A percentile compares a stretch with the other conserved stretches of the same genome.
Conservation (phyloP, 192 early-diverging fungal genomes). For the Linnemannia exigua region DNA sequence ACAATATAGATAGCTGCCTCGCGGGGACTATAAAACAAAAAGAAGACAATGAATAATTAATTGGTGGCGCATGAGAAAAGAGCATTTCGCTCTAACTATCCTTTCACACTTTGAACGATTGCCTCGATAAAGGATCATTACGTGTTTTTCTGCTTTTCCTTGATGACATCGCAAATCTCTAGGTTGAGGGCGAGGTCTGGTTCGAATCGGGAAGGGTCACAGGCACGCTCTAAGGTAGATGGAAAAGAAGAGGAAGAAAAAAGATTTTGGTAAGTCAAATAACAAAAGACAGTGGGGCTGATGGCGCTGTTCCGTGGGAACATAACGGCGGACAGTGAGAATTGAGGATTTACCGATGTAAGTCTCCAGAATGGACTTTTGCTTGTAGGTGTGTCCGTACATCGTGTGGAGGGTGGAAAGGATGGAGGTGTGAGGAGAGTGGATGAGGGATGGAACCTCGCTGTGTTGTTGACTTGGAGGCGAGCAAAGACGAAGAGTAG, state of each 20-base stretch:
- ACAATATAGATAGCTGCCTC: slow-evolving; percentile 82
- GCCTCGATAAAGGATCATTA: slow-evolving; percentile 36
- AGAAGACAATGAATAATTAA: not conserved
- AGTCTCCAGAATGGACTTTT: slow-evolving; percentile 49
- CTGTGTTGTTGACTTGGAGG: not conserved
- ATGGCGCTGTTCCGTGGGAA: not conserved
- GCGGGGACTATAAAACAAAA: slow-evolving; percentile 69
- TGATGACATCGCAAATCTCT: slow-evolving; percentile 96
- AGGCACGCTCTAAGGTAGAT: slow-evolving; percentile 79
- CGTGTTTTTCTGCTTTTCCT: slow-evolving; percentile 89
- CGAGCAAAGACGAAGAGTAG: not conserved
- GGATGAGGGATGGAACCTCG: not conserved
- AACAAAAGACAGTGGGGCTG: not conserved
- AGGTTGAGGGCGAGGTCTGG: slow-evolving; percentile 92
- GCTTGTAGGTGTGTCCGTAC: slow-evolving; percentile 19
- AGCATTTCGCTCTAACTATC: too few species aligned
- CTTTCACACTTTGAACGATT: not conserved
- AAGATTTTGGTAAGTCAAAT: not conserved
- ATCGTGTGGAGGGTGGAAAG: not conserved
- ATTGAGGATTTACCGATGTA: slow-evolving; percentile 47
- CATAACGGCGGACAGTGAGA: not conserved
- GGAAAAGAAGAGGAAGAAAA: not conserved
- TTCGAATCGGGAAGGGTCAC: slow-evolving; percentile 74
- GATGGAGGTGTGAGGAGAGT: not conserved
- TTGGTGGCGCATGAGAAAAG: not conserved